phyloP scores from a whole-genome alignment of 1,139 yeast species.

The Saccharomyces hybrid region DNA sequence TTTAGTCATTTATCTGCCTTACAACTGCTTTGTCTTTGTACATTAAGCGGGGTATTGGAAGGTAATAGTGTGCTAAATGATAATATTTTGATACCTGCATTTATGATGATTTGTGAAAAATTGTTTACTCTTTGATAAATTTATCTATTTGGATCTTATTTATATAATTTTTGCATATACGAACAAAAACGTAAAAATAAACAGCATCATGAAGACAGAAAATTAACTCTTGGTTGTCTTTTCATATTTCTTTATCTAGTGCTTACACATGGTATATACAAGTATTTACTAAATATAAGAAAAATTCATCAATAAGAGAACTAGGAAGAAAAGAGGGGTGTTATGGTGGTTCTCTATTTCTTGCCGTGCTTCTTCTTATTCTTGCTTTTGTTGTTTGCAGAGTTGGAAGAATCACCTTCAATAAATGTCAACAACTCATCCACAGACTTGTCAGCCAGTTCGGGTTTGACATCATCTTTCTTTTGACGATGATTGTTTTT shows the following conservation, averaged over 20 bases:
- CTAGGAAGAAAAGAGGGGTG: constrained; percentile 1
- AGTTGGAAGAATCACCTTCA: constrained; percentile 40
- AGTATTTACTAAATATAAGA: neutral
- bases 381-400: constrained; percentile 30
- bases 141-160: constrained; percentile 3
- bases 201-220: neutral
- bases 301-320: neutral
- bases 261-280: neutral
- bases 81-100: constrained; percentile 55
- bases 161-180: constrained; percentile 1
- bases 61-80: constrained; percentile 60
- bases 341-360: constrained; percentile 10
- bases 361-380: constrained; percentile 8
- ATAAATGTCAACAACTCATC: constrained; percentile 64
- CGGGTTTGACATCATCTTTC: constrained; percentile 41
- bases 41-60: constrained; percentile 53
- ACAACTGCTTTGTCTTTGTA: constrained; percentile 41
- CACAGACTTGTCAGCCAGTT: constrained; percentile 51
- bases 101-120: constrained; percentile 34
- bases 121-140: constrained; percentile 8
- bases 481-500: constrained; percentile 15
- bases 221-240: neutral
- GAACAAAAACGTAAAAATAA: too few relatives aligned
- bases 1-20: constrained; percentile 35
- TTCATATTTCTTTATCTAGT: neutral